Base-by-base conservation (phyloP, 2,329 filamentous ascomycete genomes). In the Scedosporium boydii region DNA sequence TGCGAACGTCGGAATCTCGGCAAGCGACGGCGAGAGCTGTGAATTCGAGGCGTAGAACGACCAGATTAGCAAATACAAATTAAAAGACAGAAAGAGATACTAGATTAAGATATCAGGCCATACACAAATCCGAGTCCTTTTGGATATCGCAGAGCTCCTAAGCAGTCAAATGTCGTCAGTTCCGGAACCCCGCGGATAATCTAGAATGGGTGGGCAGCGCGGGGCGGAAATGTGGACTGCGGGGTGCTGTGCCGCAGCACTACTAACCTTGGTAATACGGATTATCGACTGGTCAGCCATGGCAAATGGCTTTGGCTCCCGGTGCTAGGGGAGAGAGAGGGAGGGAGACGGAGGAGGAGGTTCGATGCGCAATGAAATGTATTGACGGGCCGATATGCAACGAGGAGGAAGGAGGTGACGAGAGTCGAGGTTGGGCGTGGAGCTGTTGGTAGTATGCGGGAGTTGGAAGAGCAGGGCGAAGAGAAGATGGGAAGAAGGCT, bases 211-310 rank as follows among this genome's bases (percentile, higher is more conserved):
- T 5, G 51, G 29, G 10, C 27, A 58, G 57, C 34, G 29, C 34
- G 57, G 57, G 57, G 57, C n/a, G 27, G 34, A 23, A 41, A 38
- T 38, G 41, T 46, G 41, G 38, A 26, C 21, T 59, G 58, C 41
- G 58, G 58, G 58, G 58, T 46, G 44, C 42, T 42, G 23, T 16
- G 23, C 34, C 26, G 55, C 42, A 14, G 55, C 16, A 46, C 29
- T 27, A 79, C 29, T 27, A 79, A 91, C 89, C 79, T 91, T 90
- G 66, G 90, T 90, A 75, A 96, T 93, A 67, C 91, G 89, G 68
- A 96, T 87, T 69, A 96, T 90, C 64, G 89, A 91, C 75, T 96
- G 91, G 75, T 95, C 91, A 65, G 88, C 86, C 87, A 91, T 91
- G 69, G 66, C 72, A 51, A 9, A 57, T 70, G 59, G 63, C 63